Base-by-base conservation (phyloP, 2,329 filamentous ascomycete genomes). In the Dactylellina drechsleri region DNA sequence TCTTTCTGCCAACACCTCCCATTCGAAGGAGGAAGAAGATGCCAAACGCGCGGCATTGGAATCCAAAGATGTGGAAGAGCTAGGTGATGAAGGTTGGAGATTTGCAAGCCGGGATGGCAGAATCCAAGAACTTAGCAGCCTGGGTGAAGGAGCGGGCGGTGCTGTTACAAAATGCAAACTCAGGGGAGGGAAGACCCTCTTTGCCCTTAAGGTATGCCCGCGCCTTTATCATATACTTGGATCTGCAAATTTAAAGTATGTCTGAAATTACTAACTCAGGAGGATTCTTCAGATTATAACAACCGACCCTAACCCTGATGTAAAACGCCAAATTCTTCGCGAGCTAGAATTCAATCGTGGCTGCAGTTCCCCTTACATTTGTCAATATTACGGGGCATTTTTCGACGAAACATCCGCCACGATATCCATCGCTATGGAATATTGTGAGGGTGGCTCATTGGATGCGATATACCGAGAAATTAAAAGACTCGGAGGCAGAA, bases 371-470 rank as follows among this genome's bases (percentile, higher is more conserved):
- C 91, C 95, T 74, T 93, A 98, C 82, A 99, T 99, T 80, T 99
- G 95, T 83, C 89, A 91, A 77, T 99, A 99, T 83, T 99, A 97
- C 80, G 95, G 95, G 77, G 94, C 94, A 47, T 99, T 98, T 81
- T 92, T 96, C 81, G 94, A 99, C 81, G 91, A 95, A 71, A 91
- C 92, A n/a, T 96, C 92, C 8, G 92, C 93, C 59, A 98, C 94
- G 56, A 98, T 99, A 78, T 97, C 92, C 56, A 99, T 99, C 80
- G 93, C 93, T 68, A 99, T 99, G 95, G 95, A 99, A 82, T 98
- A 96, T 80, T 99, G 95, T 81, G 95, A 98, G 83, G 95, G 95
- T 70, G 95, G 95, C 62, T 97, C 92, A 54, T 87, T 99, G 18
- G 93, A 99, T 84, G 95, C 92, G 81, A 95, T 99, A 77, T 99